A percentile compares a stretch with the other conserved stretches of the same genome.
phyloP scores from a whole-genome alignment of 305 asterid genomes.

The Ilex paraguariensis region DNA sequence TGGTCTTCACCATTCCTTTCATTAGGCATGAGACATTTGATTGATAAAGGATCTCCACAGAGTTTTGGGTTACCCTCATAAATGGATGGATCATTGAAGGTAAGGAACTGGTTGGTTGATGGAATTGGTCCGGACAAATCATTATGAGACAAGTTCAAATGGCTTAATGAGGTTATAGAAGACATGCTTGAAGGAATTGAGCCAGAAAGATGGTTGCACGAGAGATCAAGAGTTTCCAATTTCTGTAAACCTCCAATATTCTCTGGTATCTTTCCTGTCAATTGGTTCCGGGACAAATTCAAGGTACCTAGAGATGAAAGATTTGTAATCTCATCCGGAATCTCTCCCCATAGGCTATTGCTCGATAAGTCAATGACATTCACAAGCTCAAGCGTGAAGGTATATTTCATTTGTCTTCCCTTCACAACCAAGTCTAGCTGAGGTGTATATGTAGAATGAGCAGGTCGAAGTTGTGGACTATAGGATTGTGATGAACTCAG shows the following conservation, averaged over 20 bases:
- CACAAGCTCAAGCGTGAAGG: background rate
- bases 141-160: background rate
- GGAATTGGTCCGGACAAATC: constrained; percentile 2
- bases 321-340: constrained; percentile 9
- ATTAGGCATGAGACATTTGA: background rate
- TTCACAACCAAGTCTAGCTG: background rate
- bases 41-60: background rate
- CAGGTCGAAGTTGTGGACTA: background rate
- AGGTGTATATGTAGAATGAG: background rate
- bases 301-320: background rate
- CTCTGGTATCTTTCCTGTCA: constrained; percentile 1
- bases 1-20: no score
- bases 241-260: background rate
- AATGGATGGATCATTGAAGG: background rate
- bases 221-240: constrained; percentile 10
- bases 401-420: background rate
- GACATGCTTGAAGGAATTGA: constrained; percentile 5
- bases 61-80: background rate
- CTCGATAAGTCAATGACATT: background rate
- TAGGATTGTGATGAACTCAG: background rate
- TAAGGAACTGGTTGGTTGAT: background rate
- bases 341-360: constrained; percentile 3
- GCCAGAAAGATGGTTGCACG: constrained; percentile 11
- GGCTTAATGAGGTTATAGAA: background rate
- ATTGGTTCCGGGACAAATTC: constrained; percentile 3